Conservation (phyloP, 169 alveolate species). For the Plasmodium vinckei region DNA sequence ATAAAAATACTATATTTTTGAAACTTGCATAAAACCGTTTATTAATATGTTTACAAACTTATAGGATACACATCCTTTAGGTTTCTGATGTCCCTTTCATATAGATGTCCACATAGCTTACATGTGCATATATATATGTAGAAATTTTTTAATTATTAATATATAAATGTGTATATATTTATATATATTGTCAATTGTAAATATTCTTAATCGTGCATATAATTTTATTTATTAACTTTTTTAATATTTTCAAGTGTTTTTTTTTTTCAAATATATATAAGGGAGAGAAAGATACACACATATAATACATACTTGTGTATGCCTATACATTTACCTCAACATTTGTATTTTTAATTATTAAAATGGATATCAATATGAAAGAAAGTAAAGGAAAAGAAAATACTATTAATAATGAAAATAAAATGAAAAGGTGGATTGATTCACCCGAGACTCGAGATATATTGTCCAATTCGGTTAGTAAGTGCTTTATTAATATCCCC, state of each 20-base stretch:
- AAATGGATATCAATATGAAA: neutral
- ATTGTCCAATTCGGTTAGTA: neutral
- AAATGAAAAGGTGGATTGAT: slow-evolving; percentile 1
- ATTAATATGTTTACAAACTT: too few relatives aligned
- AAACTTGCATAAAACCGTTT: too few relatives aligned
- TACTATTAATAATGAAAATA: too few relatives aligned
- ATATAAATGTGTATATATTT: too few relatives aligned
- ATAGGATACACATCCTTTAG: too few relatives aligned
- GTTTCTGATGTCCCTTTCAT: too few relatives aligned
- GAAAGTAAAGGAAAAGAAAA: neutral
- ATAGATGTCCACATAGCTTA: too few relatives aligned
- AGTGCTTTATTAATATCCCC: slow-evolving; percentile 9
- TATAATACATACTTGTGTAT: neutral
- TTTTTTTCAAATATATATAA: neutral
- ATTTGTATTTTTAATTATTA: neutral
- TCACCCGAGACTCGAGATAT: slow-evolving; percentile 4
- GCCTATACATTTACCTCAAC: neutral
- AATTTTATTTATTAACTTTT: neutral
- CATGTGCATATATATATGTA: too few relatives aligned
- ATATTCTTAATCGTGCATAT: too few relatives aligned
- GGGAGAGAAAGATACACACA: neutral
- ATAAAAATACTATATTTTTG: too few relatives aligned
- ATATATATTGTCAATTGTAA: too few relatives aligned
- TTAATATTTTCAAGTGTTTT: neutral
- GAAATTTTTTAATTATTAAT: too few relatives aligned